Evolutionary conservation across 169 alveolate species (phyloP).

Genomic region (Eimeria sp.): DNA sequence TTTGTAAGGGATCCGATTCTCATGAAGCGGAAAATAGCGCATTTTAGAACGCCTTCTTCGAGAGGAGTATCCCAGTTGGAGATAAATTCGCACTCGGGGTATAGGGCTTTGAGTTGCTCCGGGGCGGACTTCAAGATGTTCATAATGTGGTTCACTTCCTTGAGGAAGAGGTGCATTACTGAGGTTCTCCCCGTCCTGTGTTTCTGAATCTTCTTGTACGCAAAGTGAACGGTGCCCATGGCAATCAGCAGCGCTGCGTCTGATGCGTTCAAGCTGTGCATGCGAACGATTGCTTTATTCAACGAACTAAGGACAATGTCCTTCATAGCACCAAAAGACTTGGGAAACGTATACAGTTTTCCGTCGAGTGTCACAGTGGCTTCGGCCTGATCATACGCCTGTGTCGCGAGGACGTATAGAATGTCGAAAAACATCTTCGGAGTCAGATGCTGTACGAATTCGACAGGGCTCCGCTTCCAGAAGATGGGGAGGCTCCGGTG

Average conservation of each 20-base stretch:
- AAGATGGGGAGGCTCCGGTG: conserved; percentile 62
- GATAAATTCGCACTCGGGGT: conserved; percentile 65
- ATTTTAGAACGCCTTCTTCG: conserved; percentile 43
- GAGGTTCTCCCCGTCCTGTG: conserved; percentile 71
- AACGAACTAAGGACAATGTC: conserved; percentile 37
- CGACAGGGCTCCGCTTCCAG: conserved; percentile 52
- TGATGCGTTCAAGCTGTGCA: conserved; percentile 62
- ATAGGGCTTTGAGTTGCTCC: not conserved
- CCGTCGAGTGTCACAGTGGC: conserved; percentile 50
- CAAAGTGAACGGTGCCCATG: conserved; percentile 69
- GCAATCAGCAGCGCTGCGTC: conserved; percentile 59
- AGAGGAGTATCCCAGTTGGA: not conserved
- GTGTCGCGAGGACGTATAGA: conserved; percentile 10
- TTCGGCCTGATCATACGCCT: conserved; percentile 54
- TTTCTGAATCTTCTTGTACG: conserved; percentile 73
- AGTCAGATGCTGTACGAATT: conserved; percentile 47
- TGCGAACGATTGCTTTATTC: conserved; percentile 41
- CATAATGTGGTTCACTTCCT: conserved; percentile 59
- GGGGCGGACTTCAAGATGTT: not conserved
- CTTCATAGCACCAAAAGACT: conserved; percentile 39
- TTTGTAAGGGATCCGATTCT: conserved; percentile 49
- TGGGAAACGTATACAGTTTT: conserved; percentile 65
- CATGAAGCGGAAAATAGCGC: conserved; percentile 73
- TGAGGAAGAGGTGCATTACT: conserved; percentile 64
- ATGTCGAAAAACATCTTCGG: conserved; percentile 77